Base-by-base conservation (phyloP, 805 yeast species). In the Candida vaughaniae region DNA sequence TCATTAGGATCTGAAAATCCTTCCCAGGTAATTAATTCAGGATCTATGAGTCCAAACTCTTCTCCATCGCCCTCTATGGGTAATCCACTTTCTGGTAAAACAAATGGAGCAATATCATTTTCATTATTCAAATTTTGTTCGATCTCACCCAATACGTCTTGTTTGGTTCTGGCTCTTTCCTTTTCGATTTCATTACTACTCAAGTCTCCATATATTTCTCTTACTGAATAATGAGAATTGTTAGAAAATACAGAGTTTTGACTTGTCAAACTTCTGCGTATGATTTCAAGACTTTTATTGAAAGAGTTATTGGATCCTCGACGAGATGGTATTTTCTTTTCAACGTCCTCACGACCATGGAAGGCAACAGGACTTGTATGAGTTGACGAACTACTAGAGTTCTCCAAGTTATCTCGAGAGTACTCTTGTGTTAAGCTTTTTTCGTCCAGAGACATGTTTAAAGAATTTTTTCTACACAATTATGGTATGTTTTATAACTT, bases 11-110 rank as follows among this genome's bases (percentile, higher is more conserved):
- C 89, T 35, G 75, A 71, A 12, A 67, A 70, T 3, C 80, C 79
- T 22, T 78, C 77, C 86, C 86, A 82, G 1, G 85, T 73, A 8
- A 82, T 79, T 32, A 82, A 60, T 48, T 82, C 85, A 0, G 85
- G 86, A 48, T 82, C 86, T 7, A 77, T 57, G 4, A 56, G 53
- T 19, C 62, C 60, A 50, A 73, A 79, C 48, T 80, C 85, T 6
- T 62, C 64, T 18, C 85, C 85, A 38, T 67, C 73, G 34, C 63
- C 53, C 29, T 55, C 58, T 10, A 60, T 48, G 6, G 69, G 69
- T 11, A 66, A 61, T 1, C 50, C 47, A 23, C 51, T 39, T 38
- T 51, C 61, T 0, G 55, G 52, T 16, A 51, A 29, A 7, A 36
- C 39, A 15, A 51, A 50, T 16, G 44, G 45, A 16, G 41, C 44